Evolutionary conservation across 2,329 filamentous ascomycete species (phyloP).

Genomic region (Epicoccum sorghinum): DNA sequence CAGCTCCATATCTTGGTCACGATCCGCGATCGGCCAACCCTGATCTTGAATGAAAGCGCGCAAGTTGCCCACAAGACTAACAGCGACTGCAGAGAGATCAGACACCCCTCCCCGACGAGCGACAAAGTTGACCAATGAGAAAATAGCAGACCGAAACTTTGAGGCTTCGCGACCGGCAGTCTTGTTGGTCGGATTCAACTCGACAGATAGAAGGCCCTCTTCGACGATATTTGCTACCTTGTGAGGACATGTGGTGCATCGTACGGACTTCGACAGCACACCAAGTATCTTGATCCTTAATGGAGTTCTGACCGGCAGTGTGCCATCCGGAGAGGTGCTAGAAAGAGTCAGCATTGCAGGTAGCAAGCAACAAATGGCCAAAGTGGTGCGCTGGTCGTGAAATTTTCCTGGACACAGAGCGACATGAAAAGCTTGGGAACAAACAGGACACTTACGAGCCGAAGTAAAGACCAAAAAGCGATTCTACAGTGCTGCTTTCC

Average conservation of each 20-base stretch:
- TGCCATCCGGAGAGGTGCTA: slow-evolving; percentile 48
- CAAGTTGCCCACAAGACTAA: slow-evolving; percentile 71
- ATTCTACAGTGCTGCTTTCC: slow-evolving; percentile 64
- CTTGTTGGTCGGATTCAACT: slow-evolving; percentile 40
- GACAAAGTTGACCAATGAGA: slow-evolving; percentile 86
- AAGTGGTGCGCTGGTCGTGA: no score
- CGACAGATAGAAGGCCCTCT: slow-evolving; percentile 62
- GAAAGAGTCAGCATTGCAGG: background rate
- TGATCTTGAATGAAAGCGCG: slow-evolving; percentile 76
- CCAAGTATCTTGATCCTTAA: slow-evolving; percentile 78
- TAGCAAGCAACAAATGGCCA: background rate
- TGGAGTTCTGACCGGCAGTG: slow-evolving; percentile 61
- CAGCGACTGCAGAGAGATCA: slow-evolving; percentile 69
- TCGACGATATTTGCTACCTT: slow-evolving; percentile 73
- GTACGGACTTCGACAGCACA: slow-evolving; percentile 76
- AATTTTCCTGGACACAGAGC: no score
- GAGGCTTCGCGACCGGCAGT: slow-evolving; percentile 72
- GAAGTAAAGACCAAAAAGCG: slow-evolving; percentile 76
- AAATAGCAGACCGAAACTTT: slow-evolving; percentile 81
- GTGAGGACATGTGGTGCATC: slow-evolving; percentile 71
- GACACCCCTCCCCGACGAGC: slow-evolving; percentile 71
- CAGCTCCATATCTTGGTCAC: slow-evolving; percentile 65
- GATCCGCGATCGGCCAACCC: slow-evolving; percentile 75
- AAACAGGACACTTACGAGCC: slow-evolving; percentile 41
- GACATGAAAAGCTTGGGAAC: no score